These are phyloP conservation scores for Cladophialophora psammophila DNA, from an alignment of 2,329 filamentous ascomycete genomes.

Conservation along the genomic window DNA sequence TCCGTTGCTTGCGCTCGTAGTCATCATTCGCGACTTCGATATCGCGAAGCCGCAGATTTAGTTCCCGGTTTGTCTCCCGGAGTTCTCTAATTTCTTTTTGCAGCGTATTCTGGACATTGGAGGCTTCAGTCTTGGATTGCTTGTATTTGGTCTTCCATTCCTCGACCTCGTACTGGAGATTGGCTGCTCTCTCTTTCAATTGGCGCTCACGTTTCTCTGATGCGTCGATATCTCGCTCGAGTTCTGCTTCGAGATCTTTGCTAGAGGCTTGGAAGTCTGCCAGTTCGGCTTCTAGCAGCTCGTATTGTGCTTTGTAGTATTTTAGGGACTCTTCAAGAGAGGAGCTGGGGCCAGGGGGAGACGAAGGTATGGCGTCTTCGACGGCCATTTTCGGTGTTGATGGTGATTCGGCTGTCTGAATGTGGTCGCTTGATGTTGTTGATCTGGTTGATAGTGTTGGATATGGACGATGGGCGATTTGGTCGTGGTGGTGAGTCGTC, in stretches of 20 bases:
- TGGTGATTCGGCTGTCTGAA: conserved; percentile 6
- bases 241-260: conserved; percentile 89
- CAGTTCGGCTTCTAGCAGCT: conserved; percentile 87
- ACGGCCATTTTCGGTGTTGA: conserved; percentile 31
- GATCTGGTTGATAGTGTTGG: not conserved
- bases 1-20: conserved; percentile 93
- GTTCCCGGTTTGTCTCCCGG: conserved; percentile 79
- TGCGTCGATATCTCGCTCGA: conserved; percentile 95
- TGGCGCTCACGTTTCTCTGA: conserved; percentile 91
- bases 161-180: conserved; percentile 84
- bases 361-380: conserved; percentile 42
- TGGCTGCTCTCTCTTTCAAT: conserved; percentile 86
- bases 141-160: conserved; percentile 99
- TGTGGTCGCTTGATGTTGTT: conserved; percentile 9
- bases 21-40: conserved; percentile 99
- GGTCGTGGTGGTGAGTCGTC: conserved; percentile 8
- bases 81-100: conserved; percentile 96
- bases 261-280: conserved; percentile 93
- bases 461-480: not conserved
- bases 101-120: conserved; percentile 79
- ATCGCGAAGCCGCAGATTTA: conserved; percentile 86
- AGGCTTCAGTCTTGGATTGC: conserved; percentile 88
- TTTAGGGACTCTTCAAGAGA: conserved; percentile 75
- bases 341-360: conserved; percentile 49
- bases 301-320: conserved; percentile 97